Base-by-base conservation (phyloP, 192 early-diverging fungal genomes). In the Entophlyctis luteolus region DNA sequence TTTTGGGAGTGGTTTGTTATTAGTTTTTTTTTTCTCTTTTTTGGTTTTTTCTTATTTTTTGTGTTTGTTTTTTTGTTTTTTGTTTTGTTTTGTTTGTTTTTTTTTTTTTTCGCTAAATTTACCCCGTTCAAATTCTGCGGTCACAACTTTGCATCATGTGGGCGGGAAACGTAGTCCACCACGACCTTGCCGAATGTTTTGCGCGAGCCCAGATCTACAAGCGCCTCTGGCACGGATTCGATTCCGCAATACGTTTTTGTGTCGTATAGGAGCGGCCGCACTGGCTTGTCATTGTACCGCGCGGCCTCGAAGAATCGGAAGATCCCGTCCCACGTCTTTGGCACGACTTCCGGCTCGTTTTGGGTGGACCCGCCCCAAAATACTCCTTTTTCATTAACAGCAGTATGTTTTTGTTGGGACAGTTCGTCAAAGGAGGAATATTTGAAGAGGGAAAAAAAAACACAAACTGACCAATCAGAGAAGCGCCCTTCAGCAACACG, bases 151-250 rank as follows among this genome's bases (percentile, higher is more conserved):
- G 45, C 45, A 47, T 22, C 18, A 16, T 47, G 18, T 22, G 18
- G 18, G 18, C 22, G 18, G 18, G 45, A 47, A n/a, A 22, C 18
- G 25, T 27, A 27, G 50, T 65, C 62, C 8, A 91, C 88, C 22
- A 94, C 77, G 0, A 91, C 91, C 65, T 94, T 94, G 4, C 89
- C 93, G 67, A 81, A 91, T 16, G 90, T 90, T 45, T 88, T 77
- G 47, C 91, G 77, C 4, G 62, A 63, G 14, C 83, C 86, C 55
- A 94, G 80, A 27, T 87, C 88, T 25, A 81, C 85, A 57, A 94
- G 71, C 0, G 89, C 93, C 10, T 72, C 70, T 54, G 85, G 83
- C 50, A 87, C 79, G 5, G 75, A 80, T 3, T 87, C 85, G 42
- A 94, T 23, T 12, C 74, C 74, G 8, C 58, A 4, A 38, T 71